Percentiles rank a stretch among this genome's conserved stretches.
phyloP scores from a whole-genome alignment of 495 filamentous ascomycete genomes.

The Hypoxylon cercidicola region DNA sequence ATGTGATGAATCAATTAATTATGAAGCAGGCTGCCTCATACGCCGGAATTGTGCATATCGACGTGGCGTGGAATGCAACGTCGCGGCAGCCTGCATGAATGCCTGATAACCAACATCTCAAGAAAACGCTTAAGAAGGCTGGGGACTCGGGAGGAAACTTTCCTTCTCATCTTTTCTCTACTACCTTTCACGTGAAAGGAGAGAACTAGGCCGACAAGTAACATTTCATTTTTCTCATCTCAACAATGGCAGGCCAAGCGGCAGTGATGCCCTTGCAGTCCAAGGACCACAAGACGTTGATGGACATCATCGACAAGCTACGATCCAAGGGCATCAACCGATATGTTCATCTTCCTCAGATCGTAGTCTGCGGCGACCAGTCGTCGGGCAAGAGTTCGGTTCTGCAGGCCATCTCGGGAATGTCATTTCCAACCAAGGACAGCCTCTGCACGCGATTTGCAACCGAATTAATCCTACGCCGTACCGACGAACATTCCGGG shows the following conservation, averaged over 20 bases:
- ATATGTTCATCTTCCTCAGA: constrained; percentile 69
- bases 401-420: constrained; percentile 75
- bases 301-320: constrained; percentile 69
- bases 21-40: constrained; percentile 20
- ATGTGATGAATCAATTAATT: constrained; percentile 7
- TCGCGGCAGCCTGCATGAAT: constrained; percentile 12
- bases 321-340: constrained; percentile 64
- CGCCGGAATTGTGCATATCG: constrained; percentile 8
- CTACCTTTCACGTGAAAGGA: neutral
- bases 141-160: neutral
- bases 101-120: neutral
- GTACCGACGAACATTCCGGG: constrained; percentile 36
- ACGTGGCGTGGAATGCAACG: constrained; percentile 7
- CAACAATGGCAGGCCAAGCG: constrained; percentile 38
- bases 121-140: neutral
- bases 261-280: constrained; percentile 43
- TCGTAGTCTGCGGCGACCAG: constrained; percentile 77
- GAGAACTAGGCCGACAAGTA: neutral
- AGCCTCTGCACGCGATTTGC: constrained; percentile 73
- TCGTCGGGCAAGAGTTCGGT: constrained; percentile 79
- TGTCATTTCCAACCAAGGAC: constrained; percentile 70
- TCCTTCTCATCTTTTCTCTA: neutral
- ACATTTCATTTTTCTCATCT: constrained; percentile 23
- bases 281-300: constrained; percentile 54
- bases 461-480: constrained; percentile 69